Base-by-base conservation (phyloP, 208 protist species). In the Wallacemonas sp. region DNA sequence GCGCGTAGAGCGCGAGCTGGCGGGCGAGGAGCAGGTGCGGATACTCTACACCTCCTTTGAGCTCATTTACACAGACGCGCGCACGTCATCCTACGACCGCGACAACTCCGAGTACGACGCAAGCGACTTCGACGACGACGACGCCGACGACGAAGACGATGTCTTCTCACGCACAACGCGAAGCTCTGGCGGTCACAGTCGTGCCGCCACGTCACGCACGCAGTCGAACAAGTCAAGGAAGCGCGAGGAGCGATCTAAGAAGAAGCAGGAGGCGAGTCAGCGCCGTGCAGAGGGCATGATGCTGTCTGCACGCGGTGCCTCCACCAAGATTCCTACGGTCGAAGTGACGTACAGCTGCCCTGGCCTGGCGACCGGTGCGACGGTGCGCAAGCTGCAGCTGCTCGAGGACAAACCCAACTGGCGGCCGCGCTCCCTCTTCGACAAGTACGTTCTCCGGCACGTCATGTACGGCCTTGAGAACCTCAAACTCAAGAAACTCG, bases 351-450 rank as follows among this genome's bases (percentile, higher is more conserved):
- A 84, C 64, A 89, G 83, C 70, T 65, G 83, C 4, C 64, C 61
- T 34, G 63, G 80, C 13, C 76, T 92, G 4, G 76, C 78, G 41
- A 91, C 85, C 12, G 80, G 85, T 21, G 66, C 81, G 29, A 68
- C 73, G 2, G 75, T 94, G 65, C 76, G 79, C 44, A 87, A 81
- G 73, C 68, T 94, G 53, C 80, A 88, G 73, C 80, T 87, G 37
- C 46, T 91, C 32, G 69, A 74, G 33, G 85, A 92, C 15, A 59
- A 71, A 13, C 69, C 76, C 3, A 94, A 89, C 64, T 91, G 82
- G 83, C 27, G 38, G 37, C 76, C 85, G 57, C 67, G 65, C 2
- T 87, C 76, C n/a, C 15, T 69, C n/a, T 50, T 92, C n/a, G 82
- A 87, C 36, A 63, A 42, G 3, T 68, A 73, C 26, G 8, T 92